Percentiles rank a stretch among this genome's conserved stretches.
phyloP scores from a whole-genome alignment of 208 protist genomes.

The Crithidia acanthocephali region DNA sequence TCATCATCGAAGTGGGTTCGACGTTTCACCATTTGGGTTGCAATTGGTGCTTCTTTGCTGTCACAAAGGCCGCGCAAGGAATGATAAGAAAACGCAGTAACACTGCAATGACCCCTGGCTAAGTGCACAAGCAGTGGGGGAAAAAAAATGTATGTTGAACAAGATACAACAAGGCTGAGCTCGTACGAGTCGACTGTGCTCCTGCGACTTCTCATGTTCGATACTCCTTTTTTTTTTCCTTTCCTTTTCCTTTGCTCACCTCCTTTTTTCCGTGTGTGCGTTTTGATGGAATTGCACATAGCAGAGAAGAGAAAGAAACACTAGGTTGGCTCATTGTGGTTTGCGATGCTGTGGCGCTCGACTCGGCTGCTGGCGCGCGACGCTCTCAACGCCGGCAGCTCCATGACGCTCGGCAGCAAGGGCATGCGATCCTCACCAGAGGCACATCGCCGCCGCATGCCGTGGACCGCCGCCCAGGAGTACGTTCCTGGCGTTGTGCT shows the following conservation, averaged over 20 bases:
- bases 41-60: too few species aligned
- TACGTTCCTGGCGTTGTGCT: slow-evolving; percentile 84
- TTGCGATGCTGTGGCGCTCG: slow-evolving; percentile 11
- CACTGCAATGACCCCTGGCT: too few species aligned
- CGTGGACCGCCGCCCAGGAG: slow-evolving; percentile 87
- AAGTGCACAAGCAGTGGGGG: too few species aligned
- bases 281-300: neutral
- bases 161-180: too few species aligned
- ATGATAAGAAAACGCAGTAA: too few species aligned
- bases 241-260: neutral
- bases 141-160: too few species aligned
- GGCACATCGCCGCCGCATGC: slow-evolving; percentile 85
- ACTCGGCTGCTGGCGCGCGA: slow-evolving; percentile 44
- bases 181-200: too few species aligned
- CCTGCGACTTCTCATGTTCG: neutral
- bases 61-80: too few species aligned
- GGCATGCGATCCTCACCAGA: slow-evolving; percentile 61
- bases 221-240: neutral
- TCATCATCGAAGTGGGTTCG: too few species aligned
- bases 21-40: too few species aligned
- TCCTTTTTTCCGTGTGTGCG: neutral
- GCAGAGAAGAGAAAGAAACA: neutral
- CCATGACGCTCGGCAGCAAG: slow-evolving; percentile 88
- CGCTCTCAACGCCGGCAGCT: slow-evolving; percentile 82
- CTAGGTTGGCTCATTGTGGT: neutral